Evolutionary conservation across 1,284 basidiomycete genomes (phyloP), one percentile per base, ranked within the genome.

Genomic region (Cerioporus squamosus): DNA sequence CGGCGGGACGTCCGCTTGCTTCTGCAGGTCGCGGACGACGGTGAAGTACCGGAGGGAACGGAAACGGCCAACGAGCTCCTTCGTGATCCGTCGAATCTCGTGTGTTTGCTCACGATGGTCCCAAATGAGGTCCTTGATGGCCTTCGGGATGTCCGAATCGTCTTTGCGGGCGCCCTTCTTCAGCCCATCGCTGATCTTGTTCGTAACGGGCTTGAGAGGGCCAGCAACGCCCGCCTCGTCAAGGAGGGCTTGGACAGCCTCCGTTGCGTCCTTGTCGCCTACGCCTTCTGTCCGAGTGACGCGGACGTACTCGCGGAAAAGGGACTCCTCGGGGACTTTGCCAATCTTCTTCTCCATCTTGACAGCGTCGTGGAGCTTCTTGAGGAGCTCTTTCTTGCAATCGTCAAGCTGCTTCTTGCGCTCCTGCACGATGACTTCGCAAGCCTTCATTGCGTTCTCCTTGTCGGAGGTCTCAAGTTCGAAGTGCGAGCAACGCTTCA

Each of bases 401-500:
- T 89, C 86, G 20, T 89, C 83, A 42, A 94, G 80, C 70, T 97
- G 95, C 56, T 81, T 81, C 52, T 83, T 83, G 48, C 95, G 91
- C 65, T 94, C 93, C 57, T 84, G 75, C 51, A 96, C 90, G 65
- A 98, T 97, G 67, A 94, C 86, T 66, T 97, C 92, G 74, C 95
- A 98, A 4, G 94, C 94, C 70, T 92, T 93, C 83, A 92, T 91
- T 1, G 94, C 88, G 60, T 92, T 91, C 61, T 89, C 86, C 64
- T 66, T 85, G 52, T 83, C 79, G 20, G 83, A 85, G 20, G 87
- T 83, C 56, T 96, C 92, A 40, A 96, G 83, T 69, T 94, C 91
- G 74, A 97, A 97, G 72, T 97, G 95, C 8, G 95, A 95, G 71
- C 94, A 96, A 29, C 94, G 90, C 71, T 97, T 97, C 55, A 97